Evolutionary conservation across 176 grass and related monocot genomes (phyloP).

Genomic region (Ananas comosus): DNA sequence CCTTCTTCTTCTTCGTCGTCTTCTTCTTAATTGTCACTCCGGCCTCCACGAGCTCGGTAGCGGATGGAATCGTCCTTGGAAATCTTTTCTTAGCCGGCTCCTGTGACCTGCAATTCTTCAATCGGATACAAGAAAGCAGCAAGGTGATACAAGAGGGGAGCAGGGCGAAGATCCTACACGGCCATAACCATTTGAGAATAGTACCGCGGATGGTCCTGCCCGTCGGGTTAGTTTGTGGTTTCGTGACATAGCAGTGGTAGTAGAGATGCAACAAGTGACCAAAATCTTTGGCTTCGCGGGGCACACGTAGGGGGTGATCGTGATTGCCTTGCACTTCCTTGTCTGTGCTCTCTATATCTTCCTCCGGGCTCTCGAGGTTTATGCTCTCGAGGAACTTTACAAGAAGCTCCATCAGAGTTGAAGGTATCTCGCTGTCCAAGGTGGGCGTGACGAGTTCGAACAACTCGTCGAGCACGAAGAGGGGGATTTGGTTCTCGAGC

Average conservation of each 20-base stretch:
- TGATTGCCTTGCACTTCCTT: too few species aligned
- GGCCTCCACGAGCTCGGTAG: conserved; percentile 24
- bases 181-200: too few species aligned
- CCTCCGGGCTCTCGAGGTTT: neutral
- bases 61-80: conserved; percentile 21
- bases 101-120: too few species aligned
- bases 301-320: accelerated
- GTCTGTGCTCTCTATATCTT: neutral
- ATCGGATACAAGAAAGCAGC: too few species aligned
- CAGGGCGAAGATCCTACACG: too few species aligned
- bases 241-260: neutral
- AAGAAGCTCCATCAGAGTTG: neutral
- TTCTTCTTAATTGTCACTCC: conserved; percentile 15
- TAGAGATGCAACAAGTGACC: conserved; percentile 37
- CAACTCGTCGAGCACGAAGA: conserved; percentile 15
- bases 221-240: neutral
- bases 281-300: neutral
- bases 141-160: too few species aligned
- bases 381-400: too few species aligned
- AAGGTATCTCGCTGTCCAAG: neutral
- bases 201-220: too few species aligned
- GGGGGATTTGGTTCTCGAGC: conserved; percentile 50
- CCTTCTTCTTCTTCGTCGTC: too few species aligned
- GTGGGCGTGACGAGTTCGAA: neutral
- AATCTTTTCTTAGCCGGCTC: neutral